phyloP scores from a whole-genome alignment of 352 stramenopile genomes.

The Globisporangium uncinulatum region DNA sequence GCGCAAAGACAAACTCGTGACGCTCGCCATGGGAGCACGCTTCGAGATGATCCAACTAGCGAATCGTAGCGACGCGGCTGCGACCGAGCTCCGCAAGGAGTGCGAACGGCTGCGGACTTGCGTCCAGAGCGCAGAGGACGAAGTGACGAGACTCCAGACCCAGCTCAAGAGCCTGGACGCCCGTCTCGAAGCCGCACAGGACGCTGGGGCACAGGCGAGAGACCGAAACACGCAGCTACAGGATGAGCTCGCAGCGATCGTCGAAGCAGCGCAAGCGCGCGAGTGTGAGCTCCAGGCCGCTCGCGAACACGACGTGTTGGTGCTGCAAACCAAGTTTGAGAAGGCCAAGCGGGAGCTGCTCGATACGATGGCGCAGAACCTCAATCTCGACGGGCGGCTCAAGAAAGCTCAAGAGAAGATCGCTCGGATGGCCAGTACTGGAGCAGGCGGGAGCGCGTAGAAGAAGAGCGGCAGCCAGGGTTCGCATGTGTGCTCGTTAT shows the following conservation, averaged over 20 bases:
- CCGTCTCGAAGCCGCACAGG: conserved; percentile 34
- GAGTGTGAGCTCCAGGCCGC: conserved; percentile 35
- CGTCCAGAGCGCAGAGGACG: conserved; percentile 29
- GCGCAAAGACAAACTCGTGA: conserved; percentile 68
- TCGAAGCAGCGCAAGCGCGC: conserved; percentile 23
- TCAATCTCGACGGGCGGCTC: conserved; percentile 53
- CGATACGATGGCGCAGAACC: conserved; percentile 58
- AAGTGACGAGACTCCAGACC: conserved; percentile 25
- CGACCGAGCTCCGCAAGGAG: conserved; percentile 26
- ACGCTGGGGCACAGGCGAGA: conserved; percentile 17
- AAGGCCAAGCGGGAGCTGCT: conserved; percentile 76
- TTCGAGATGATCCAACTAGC: conserved; percentile 59
- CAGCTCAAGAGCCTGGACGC: conserved; percentile 46
- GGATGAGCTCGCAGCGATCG: conserved; percentile 20
- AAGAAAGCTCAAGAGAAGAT: conserved; percentile 73
- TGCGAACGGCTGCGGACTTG: conserved; percentile 16
- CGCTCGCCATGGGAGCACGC: conserved; percentile 69
- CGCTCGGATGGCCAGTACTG: conserved; percentile 24
- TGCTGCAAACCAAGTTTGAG: conserved; percentile 56
- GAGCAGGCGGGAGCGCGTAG: neutral
- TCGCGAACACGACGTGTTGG: conserved; percentile 37
- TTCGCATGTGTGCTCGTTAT: too few relatives aligned
- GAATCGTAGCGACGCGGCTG: conserved; percentile 35
- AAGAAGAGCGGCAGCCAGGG: neutral
- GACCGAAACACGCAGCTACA: conserved; percentile 22